A percentile compares a stretch with the other conserved stretches of the same genome.
phyloP scores from a whole-genome alignment of 306 rosid genomes.

The Hippophae tibetana region DNA sequence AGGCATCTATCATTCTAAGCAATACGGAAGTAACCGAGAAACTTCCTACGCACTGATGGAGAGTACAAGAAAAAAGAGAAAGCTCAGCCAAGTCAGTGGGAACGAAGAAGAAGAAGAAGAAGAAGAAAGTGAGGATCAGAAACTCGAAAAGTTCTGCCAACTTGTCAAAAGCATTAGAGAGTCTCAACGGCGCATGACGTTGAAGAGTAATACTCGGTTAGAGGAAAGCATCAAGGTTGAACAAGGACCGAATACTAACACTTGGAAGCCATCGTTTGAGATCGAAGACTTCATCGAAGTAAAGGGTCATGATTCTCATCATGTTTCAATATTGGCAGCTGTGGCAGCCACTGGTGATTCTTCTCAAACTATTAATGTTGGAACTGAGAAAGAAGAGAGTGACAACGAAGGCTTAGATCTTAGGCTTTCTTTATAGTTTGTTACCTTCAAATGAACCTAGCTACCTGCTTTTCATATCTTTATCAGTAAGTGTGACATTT shows the following conservation, averaged over 20 bases:
- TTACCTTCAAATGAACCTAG: neutral
- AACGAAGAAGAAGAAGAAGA: neutral
- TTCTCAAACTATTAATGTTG: neutral
- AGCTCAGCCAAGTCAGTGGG: neutral
- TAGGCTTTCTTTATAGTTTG: neutral
- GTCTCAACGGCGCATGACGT: neutral
- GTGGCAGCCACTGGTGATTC: neutral
- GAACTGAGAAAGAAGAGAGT: neutral
- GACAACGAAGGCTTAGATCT: conserved; percentile 8
- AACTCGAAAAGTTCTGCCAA: conserved; percentile 2
- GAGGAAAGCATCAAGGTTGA: neutral
- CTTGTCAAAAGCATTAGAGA: conserved; percentile 10
- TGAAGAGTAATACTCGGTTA: neutral
- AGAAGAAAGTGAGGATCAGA: neutral
- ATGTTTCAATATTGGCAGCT: neutral
- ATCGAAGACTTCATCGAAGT: neutral
- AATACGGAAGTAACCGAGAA: neutral
- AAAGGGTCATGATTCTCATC: neutral
- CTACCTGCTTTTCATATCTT: no score
- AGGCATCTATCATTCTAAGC: neutral
- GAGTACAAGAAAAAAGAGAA: conserved; percentile 2
- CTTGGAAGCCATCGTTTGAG: conserved; percentile 3
- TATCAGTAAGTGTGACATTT: no score
- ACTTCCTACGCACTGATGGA: neutral
- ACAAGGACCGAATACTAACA: neutral